A percentile compares a stretch with the other conserved stretches of the same genome.
Conservation (phyloP, 257 asterid genomes). For the Echites panduratus region DNA sequence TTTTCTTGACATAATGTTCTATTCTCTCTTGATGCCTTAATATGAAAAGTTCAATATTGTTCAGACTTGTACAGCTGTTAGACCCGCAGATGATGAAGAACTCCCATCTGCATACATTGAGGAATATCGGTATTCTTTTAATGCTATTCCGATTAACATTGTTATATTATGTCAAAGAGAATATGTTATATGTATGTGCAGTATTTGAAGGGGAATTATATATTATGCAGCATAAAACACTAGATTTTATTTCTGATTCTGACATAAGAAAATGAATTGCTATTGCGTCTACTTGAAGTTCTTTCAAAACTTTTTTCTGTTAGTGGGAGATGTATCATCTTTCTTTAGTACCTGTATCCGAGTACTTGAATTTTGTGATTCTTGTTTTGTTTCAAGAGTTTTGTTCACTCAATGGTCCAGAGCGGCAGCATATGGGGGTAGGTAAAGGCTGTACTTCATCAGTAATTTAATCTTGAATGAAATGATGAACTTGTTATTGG, state of each 20-base stretch:
- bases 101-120: constrained; percentile 83
- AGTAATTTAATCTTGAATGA: no score
- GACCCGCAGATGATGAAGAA: constrained; percentile 89
- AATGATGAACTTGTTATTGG: background rate
- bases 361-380: background rate
- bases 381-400: background rate
- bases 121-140: constrained; percentile 62
- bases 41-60: constrained; percentile 20
- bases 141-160: background rate
- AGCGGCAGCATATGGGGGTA: background rate
- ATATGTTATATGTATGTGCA: background rate
- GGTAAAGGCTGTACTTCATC: background rate
- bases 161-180: background rate
- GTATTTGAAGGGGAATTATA: no score
- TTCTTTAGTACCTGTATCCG: background rate
- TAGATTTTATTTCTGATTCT: background rate
- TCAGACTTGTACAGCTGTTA: constrained; percentile 62
- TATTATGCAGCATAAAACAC: background rate
- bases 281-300: background rate
- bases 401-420: background rate
- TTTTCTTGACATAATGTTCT: background rate
- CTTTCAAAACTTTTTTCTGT: background rate
- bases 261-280: background rate
- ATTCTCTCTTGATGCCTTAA: background rate
- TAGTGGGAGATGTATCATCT: background rate